Evolutionary conservation across 805 yeast species (phyloP), one percentile per base, ranked within the genome.

Genomic region (Starmerella stigmatis): DNA sequence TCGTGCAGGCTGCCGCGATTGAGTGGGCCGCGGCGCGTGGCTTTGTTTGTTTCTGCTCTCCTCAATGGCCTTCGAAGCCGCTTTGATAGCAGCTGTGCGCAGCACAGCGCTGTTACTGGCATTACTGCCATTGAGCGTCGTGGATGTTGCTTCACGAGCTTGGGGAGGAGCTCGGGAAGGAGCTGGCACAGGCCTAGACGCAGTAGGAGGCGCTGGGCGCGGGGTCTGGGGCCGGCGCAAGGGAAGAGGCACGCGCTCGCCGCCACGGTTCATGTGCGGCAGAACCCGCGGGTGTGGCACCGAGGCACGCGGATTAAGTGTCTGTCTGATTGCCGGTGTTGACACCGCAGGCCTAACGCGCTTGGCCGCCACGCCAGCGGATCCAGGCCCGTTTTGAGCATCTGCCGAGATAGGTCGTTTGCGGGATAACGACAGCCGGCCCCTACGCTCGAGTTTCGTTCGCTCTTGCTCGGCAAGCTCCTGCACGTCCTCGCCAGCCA

Each of bases 401-500:
- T 13, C 16, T 9, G 41, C 13, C 10, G 41, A 38, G 11, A 19
- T 2, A 3, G 41, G 28, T n/a, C 41, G 32, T 12, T 38, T 38
- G 3, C 31, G 31, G 5, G 41, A 17, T 17, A 38, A 8, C 7
- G 32, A 28, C 2, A 16, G 1, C 12, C 41, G 41, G 22, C 33
- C n/a, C 10, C 41, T n/a, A 17, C 41, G 41, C 25, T 38, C 26
- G 4, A 38, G 22, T 19, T 28, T 38, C 7, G 33, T 25, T 4
- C 33, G 33, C 17, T 38, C 41, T 9, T 38, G 29, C 25, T 38
- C 41, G 3, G 28, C 19, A n/a, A 38, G 23, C 5, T 38, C 41
- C 19, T 48, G 48, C 26, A 56, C 64, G 21, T 57, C 53, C 20
- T 61, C 42, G 13, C 72, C 39, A 30, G 56, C 65, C 19, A 66